Evolutionary conservation across 345 rosid genomes (phyloP), one percentile per base, ranked within the genome.

Genomic region (Salix suchowensis): DNA sequence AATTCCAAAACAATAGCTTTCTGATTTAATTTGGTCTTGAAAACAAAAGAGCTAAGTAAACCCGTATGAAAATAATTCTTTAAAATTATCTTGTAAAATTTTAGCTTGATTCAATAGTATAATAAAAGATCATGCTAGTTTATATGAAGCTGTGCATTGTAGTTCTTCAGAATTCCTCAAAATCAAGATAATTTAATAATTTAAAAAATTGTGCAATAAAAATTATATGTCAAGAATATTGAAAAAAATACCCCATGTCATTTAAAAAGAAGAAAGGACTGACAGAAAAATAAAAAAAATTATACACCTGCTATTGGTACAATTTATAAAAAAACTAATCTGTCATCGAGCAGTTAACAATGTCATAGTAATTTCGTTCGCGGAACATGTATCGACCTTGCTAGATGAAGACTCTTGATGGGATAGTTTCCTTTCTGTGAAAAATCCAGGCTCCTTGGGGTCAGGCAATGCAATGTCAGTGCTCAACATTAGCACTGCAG

Each of bases 361-460:
- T 19, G 84, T 77, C 4, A 80, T 46, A 0, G 80, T 44, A 8
- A 72, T 40, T 23, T 68, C 80, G 28, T 80, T 80, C 5, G 75
- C 40, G 1, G 82, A 71, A 40, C 37, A 37, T 14, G 79, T 12
- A 4, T 79, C 74, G 6, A 62, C 65, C 44, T 67, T 72, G 70
- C 80, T 67, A 4, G 72, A 68, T 0, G 68, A 81, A 32, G 81
- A 77, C n/a, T 73, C 75, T 7, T 30, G 65, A 13, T 72, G 71
- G 5, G 18, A 67, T 5, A 75, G 12, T n/a, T 75, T 62, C 50
- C 79, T 82, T 39, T 82, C 77, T 2, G 70, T 74, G 77, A 65
- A 78, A 68, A 82, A 78, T 12, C 84, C 84, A 15, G 77, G 82
- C 30, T 82, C 79, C 37, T 70, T 74, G 4, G 85, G 85, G 6